Evolutionary conservation across 345 rosid species (phyloP).

Genomic region (Corchorus capsularis): DNA sequence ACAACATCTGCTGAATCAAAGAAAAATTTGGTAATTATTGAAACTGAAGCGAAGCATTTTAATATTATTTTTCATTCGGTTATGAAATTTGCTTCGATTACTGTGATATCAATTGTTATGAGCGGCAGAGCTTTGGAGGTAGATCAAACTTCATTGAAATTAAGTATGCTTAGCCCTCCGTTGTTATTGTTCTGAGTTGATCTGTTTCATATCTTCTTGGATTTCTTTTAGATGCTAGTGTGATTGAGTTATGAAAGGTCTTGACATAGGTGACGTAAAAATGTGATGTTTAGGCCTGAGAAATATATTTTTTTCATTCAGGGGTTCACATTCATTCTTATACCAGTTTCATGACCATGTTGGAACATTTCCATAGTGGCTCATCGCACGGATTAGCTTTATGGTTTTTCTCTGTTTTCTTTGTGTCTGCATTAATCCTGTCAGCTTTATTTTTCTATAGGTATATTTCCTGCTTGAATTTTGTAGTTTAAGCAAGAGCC

Average conservation of each 20-base stretch:
- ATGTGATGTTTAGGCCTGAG: background rate
- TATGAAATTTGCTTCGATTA: background rate
- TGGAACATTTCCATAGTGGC: background rate
- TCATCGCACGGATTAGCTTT: background rate
- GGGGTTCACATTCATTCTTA: background rate
- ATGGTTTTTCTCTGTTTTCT: no score
- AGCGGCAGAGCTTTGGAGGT: background rate
- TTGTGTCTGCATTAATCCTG: constrained; percentile 7
- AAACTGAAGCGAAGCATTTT: background rate
- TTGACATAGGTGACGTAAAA: background rate
- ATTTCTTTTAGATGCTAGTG: background rate
- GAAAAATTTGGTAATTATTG: constrained; percentile 80
- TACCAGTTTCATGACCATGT: background rate
- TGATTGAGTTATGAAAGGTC: constrained; percentile 1
- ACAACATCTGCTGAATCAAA: constrained; percentile 63
- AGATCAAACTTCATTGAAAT: background rate
- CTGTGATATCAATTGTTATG: background rate
- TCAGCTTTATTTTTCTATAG: constrained; percentile 38
- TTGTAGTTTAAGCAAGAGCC: constrained; percentile 83
- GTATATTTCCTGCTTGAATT: constrained; percentile 84
- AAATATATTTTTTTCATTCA: background rate
- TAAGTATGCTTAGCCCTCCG: background rate
- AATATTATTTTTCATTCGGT: background rate
- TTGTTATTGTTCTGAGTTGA: background rate
- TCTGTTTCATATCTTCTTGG: background rate